phyloP scores from a whole-genome alignment of 306 rosid species.

The Trifolium pratense region DNA sequence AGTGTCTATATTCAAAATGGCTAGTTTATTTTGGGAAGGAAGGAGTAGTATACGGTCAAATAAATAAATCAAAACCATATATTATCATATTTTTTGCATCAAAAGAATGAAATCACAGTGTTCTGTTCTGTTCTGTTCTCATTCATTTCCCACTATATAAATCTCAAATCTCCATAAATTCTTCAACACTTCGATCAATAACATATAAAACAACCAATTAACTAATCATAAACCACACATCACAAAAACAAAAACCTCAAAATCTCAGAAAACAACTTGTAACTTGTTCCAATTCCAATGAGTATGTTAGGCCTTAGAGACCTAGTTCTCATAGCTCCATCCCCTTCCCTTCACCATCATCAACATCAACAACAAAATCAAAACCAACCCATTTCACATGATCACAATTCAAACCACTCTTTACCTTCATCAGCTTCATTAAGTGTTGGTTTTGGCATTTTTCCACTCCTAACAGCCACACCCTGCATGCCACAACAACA shows the following conservation, averaged over 20 bases:
- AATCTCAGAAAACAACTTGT: background rate
- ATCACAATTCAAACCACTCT: conserved; percentile 54
- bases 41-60: too few species aligned
- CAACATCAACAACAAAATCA: conserved; percentile 26
- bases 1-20: too few species aligned
- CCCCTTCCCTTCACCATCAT: conserved; percentile 46
- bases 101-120: conserved; percentile 45
- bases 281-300: conserved; percentile 35
- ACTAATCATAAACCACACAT: background rate
- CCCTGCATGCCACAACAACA: conserved; percentile 56
- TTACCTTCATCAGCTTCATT: conserved; percentile 60
- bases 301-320: conserved; percentile 85
- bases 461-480: conserved; percentile 73
- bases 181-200: background rate
- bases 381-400: conserved; percentile 60
- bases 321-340: conserved; percentile 70
- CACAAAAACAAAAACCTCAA: background rate
- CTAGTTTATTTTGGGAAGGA: too few species aligned
- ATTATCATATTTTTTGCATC: too few species aligned
- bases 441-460: conserved; percentile 81
- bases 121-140: conserved; percentile 20
- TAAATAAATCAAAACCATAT: too few species aligned
- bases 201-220: background rate
- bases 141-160: conserved; percentile 8
- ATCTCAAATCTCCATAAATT: conserved; percentile 25